Conservation (phyloP, 768 basidiomycete species). For the Mycena crocata region DNA sequence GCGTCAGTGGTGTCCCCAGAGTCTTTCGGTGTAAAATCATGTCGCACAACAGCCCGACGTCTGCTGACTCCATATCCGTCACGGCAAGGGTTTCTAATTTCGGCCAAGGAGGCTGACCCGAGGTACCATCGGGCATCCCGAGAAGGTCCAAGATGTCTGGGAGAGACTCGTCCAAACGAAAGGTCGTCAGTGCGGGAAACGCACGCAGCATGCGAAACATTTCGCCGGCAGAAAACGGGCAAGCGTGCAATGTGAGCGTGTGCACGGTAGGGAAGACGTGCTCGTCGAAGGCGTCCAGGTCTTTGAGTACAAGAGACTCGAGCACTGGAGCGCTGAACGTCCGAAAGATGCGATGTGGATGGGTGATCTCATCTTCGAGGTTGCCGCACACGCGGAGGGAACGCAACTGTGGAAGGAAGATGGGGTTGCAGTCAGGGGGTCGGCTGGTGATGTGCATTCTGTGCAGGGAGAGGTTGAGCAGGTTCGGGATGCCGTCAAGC, state of each 20-base stretch:
- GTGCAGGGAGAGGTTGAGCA: constrained; percentile 56
- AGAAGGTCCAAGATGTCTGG: constrained; percentile 46
- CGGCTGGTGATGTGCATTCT: constrained; percentile 46
- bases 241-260: constrained; percentile 47
- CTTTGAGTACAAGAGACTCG: constrained; percentile 49
- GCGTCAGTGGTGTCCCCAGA: constrained; percentile 33
- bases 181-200: constrained; percentile 48
- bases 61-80: constrained; percentile 44
- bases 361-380: constrained; percentile 18
- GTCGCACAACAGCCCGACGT: constrained; percentile 46
- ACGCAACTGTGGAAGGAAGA: constrained; percentile 48
- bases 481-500: constrained; percentile 47
- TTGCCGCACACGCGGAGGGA: constrained; percentile 56
- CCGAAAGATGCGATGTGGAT: constrained; percentile 47
- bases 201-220: constrained; percentile 46
- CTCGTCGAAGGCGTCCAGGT: constrained; percentile 49
- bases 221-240: constrained; percentile 47
- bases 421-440: constrained; percentile 36
- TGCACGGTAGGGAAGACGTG: constrained; percentile 46
- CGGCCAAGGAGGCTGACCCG: constrained; percentile 46
- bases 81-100: constrained; percentile 47
- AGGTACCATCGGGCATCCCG: constrained; percentile 32
- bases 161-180: constrained; percentile 49
- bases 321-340: constrained; percentile 51
- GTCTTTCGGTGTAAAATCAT: constrained; percentile 43